Evolutionary conservation across 164 flowering plant species (phyloP).

Genomic region (Sextonia rubra): DNA sequence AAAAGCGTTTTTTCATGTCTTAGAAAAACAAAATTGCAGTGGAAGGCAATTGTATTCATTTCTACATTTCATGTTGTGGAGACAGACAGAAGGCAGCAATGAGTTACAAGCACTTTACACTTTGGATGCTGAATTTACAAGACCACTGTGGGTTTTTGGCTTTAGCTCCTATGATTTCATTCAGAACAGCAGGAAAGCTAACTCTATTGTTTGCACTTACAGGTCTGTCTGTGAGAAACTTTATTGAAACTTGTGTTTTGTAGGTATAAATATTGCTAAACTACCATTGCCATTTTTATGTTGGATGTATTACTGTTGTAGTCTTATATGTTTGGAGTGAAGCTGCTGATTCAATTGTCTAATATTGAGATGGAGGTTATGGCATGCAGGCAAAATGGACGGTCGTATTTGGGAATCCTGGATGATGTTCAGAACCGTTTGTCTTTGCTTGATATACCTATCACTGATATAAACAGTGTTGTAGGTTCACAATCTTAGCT

Average conservation of each 20-base stretch:
- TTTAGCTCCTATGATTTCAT: slow-evolving; percentile 73
- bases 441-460: slow-evolving; percentile 63
- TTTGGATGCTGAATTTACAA: slow-evolving; percentile 84
- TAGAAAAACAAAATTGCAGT: background rate
- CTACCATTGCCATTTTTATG: background rate
- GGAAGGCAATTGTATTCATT: background rate
- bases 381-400: slow-evolving; percentile 75
- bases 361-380: slow-evolving; percentile 2
- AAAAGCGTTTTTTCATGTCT: background rate
- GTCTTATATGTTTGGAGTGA: background rate
- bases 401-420: slow-evolving; percentile 70
- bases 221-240: slow-evolving; percentile 42
- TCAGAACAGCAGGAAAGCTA: slow-evolving; percentile 26
- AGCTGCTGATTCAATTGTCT: background rate
- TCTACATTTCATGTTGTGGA: slow-evolving; percentile 3
- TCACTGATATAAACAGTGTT: slow-evolving; percentile 70
- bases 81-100: slow-evolving; percentile 64
- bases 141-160: slow-evolving; percentile 91
- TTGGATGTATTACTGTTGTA: background rate
- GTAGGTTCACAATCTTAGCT: slow-evolving; percentile 34
- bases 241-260: background rate
- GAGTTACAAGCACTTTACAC: slow-evolving; percentile 54
- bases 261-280: background rate
- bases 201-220: slow-evolving; percentile 72
- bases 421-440: slow-evolving; percentile 44